Evolutionary conservation across 2,329 filamentous ascomycete genomes (phyloP).

Genomic region (Lasiodiplodia sp.): DNA sequence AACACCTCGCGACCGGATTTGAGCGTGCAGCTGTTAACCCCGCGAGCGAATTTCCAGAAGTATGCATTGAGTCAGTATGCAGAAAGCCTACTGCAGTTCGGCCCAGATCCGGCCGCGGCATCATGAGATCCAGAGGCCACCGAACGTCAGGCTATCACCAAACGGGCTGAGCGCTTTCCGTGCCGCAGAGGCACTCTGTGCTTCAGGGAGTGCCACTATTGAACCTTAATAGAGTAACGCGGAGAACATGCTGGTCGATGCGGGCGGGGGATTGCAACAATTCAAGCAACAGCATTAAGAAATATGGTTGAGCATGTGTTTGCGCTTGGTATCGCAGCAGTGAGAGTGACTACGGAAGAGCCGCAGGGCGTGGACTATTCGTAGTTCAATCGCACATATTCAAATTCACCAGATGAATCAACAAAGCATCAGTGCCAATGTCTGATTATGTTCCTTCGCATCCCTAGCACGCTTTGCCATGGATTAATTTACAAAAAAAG

Average conservation of each 20-base stretch:
- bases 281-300: background rate
- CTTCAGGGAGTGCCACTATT: background rate
- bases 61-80: background rate
- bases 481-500: slow-evolving; percentile 18
- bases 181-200: background rate
- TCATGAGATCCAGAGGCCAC: background rate
- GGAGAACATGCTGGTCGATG: background rate
- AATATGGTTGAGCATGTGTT: too few species aligned
- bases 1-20: background rate
- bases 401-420: background rate
- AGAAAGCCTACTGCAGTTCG: background rate
- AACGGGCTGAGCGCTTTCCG: too few species aligned
- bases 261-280: background rate
- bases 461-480: background rate
- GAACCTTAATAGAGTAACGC: background rate
- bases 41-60: background rate
- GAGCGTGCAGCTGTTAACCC: too few species aligned
- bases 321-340: background rate
- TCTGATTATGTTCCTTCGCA: background rate
- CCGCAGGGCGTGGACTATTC: background rate
- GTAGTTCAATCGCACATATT: background rate
- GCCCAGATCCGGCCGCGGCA: background rate
- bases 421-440: background rate
- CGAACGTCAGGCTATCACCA: too few species aligned
- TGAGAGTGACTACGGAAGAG: background rate